phyloP scores from a whole-genome alignment of 2,329 filamentous ascomycete species.

The Mariannaea elegans region DNA sequence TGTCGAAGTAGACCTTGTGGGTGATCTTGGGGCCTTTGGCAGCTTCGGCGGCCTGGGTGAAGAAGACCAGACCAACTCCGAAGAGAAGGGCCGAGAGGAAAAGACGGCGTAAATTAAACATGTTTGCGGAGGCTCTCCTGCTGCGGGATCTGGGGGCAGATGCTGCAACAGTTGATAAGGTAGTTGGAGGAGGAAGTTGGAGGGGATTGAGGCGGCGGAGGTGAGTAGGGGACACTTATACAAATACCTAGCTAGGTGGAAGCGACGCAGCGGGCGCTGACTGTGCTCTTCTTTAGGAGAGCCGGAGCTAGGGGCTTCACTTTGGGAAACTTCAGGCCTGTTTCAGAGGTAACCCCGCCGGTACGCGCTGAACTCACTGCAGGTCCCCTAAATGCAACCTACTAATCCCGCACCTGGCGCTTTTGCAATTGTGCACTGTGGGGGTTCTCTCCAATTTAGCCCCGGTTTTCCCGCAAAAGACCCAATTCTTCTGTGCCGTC shows the following conservation, averaged over 20 bases:
- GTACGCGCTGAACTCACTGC: constrained; percentile 11
- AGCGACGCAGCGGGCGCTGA: constrained; percentile 21
- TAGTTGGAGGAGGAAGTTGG: constrained; percentile 9
- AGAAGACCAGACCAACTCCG: constrained; percentile 77
- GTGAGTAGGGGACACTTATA: constrained; percentile 40
- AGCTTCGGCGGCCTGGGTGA: constrained; percentile 78
- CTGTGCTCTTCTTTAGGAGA: constrained; percentile 1
- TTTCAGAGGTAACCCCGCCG: constrained; percentile 33
- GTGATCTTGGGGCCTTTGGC: constrained; percentile 94
- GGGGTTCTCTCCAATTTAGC: constrained; percentile 32
- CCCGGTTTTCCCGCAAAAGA: constrained; percentile 39
- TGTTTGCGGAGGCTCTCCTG: constrained; percentile 53
- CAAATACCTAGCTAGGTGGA: constrained; percentile 25
- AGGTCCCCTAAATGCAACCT: constrained; percentile 2
- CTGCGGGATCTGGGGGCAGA: constrained; percentile 19
- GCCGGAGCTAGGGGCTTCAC: neutral
- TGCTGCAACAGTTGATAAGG: constrained; percentile 27
- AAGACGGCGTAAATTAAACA: constrained; percentile 79
- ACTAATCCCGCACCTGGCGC: neutral
- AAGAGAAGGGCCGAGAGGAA: constrained; percentile 79
- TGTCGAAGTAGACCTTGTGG: constrained; percentile 92
- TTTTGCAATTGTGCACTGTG: no score
- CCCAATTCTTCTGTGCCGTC: constrained; percentile 30
- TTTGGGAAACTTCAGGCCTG: constrained; percentile 32
- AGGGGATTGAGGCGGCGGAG: constrained; percentile 25